Evolutionary conservation across 306 rosid species (phyloP).

Genomic region (Corylus americana): DNA sequence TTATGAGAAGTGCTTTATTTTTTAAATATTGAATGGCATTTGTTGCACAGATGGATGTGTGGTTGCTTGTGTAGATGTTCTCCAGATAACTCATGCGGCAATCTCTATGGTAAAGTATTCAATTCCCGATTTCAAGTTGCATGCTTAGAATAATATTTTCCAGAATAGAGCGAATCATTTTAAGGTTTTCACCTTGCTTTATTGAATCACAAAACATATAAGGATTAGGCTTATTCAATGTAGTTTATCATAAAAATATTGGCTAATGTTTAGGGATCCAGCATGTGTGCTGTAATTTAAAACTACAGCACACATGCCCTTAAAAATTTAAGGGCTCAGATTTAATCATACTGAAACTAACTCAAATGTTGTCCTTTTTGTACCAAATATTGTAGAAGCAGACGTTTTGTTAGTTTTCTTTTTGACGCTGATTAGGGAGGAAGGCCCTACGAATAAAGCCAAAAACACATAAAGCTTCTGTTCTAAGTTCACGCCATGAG

Average conservation of each 20-base stretch:
- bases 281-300: background rate
- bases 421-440: too few species aligned
- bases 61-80: constrained; percentile 86
- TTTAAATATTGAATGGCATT: constrained; percentile 25
- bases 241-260: background rate
- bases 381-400: too few species aligned
- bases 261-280: background rate
- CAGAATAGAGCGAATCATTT: background rate
- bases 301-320: too few species aligned
- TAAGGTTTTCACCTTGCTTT: background rate
- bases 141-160: background rate
- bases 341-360: too few species aligned
- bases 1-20: constrained; percentile 6
- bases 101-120: constrained; percentile 71
- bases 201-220: background rate
- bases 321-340: too few species aligned
- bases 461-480: too few species aligned
- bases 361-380: too few species aligned
- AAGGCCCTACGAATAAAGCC: too few species aligned
- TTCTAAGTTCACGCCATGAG: too few species aligned
- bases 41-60: constrained; percentile 67
- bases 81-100: constrained; percentile 90
- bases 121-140: constrained; percentile 18
- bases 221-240: background rate
- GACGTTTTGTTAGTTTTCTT: too few species aligned